A percentile compares a stretch with the other conserved stretches of the same genome.
Conservation (phyloP, 352 stramenopile species). For the Pythium monospermum region DNA sequence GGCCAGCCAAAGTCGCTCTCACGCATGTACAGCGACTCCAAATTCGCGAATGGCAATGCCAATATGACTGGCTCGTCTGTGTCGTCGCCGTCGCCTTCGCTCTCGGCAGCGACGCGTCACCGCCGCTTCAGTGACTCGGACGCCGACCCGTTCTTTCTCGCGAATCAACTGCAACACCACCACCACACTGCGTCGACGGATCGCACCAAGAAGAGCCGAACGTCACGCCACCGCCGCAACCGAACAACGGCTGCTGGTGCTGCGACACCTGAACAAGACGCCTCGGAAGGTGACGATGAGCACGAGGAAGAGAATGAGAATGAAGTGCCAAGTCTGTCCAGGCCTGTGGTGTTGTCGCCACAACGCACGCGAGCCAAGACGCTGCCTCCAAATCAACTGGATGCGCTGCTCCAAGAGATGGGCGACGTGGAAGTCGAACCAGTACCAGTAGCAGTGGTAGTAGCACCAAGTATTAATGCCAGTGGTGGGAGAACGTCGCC, state of each 20-base stretch:
- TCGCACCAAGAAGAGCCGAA: not conserved
- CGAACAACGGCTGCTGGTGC: too few relatives aligned
- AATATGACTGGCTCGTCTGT: too few relatives aligned
- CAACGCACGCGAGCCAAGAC: conserved; percentile 16
- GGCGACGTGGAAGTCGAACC: conserved; percentile 22
- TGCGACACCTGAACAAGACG: too few relatives aligned
- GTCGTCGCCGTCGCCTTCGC: too few relatives aligned
- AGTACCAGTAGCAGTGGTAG: too few relatives aligned
- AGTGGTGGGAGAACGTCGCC: too few relatives aligned
- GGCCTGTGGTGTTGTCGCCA: conserved; percentile 1
- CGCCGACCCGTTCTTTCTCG: conserved; percentile 61
- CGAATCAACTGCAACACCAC: conserved; percentile 5
- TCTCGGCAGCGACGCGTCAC: conserved; percentile 31
- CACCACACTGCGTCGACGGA: not conserved
- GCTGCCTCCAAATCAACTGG: conserved; percentile 6
- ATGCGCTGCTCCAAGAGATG: conserved; percentile 11
- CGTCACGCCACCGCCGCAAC: too few relatives aligned
- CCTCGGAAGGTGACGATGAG: not conserved
- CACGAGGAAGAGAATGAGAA: not conserved
- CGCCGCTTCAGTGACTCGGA: conserved; percentile 82
- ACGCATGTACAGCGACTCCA: conserved; percentile 69
- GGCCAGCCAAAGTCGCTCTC: conserved; percentile 56
- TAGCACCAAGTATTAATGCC: too few relatives aligned
- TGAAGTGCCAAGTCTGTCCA: not conserved
- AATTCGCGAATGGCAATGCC: conserved; percentile 14